Base-by-base conservation (phyloP, 2,329 filamentous ascomycete species). In the Pseudogymnoascus sp. region DNA sequence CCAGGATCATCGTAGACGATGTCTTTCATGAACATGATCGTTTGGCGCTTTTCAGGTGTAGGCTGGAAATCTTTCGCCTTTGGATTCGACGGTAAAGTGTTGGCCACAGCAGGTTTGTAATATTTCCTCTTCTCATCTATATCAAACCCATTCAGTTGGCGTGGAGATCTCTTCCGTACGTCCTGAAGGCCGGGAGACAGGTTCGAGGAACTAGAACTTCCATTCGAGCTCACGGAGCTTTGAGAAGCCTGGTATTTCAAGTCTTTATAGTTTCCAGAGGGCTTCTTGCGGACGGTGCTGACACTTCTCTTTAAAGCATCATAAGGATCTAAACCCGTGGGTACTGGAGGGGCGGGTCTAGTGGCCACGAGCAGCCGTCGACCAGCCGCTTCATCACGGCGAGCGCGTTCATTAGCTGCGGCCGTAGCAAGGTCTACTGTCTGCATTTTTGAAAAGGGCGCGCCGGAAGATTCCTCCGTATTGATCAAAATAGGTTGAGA, bases 11-110 rank as follows among this genome's bases (percentile, higher is more conserved):
- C 74, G 64, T 83, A 83, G 36, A 80, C 75, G 60, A 83, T 82
- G 58, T 79, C 75, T 62, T 82, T 84, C 58, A 84, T 70, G 60
- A 82, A 78, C 77, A 84, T 78, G 50, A 83, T 76, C 3, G 78
- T 83, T 62, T 79, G 76, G 22, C 78, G 71, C 59, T 71, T 75
- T 60, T 66, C 43, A 18, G 63, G 58, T 9, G 18, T 22, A 15
- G 62, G 57, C 33, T 66, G 61, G 6, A 53, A 53, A 6, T 33
- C 6, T 4, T 30, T 53, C n/a, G 18, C n/a, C 22, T 58, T 58
- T 28, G 57, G 57, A 11, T 58, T 58, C 2, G 57, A 39, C 18
- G 57, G 57, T 14, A 53, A 2, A 67, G 60, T 11, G 62, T 61
- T 9, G 65, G 64, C 11, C 47, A 58, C 39, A 47, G 38, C 36